Conservation (phyloP, 208 protist species). For the Leishmania arabica region DNA sequence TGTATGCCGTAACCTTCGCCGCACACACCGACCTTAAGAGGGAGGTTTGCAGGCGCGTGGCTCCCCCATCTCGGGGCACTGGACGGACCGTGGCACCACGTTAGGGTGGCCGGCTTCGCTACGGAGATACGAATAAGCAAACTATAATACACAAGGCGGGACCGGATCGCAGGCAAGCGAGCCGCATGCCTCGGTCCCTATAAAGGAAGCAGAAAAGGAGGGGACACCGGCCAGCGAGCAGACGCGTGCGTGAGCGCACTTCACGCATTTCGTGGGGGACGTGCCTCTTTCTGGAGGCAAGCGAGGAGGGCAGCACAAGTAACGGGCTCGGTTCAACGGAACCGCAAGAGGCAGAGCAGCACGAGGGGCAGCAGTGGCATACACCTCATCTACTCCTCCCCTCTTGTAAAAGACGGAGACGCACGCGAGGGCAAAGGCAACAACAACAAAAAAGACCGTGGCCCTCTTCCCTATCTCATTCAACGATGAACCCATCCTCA, state of each 20-base stretch:
- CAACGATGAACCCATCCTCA: no score
- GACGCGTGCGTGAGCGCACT: background rate
- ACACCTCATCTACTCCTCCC: background rate
- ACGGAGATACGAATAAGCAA: background rate
- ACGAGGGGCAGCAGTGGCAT: background rate
- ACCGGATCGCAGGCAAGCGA: background rate
- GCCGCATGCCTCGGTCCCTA: background rate
- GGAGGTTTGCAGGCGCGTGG: no score
- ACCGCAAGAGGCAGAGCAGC: background rate
- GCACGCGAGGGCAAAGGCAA: background rate
- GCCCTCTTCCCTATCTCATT: background rate
- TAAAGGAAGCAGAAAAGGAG: background rate
- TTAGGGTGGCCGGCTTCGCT: no score
- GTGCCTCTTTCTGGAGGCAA: background rate
- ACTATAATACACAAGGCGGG: background rate
- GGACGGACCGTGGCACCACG: no score
- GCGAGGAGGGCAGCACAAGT: background rate
- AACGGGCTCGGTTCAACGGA: background rate
- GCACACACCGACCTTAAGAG: no score
- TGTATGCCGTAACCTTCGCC: no score
- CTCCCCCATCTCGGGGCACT: no score
- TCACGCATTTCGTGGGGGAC: background rate
- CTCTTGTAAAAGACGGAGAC: background rate
- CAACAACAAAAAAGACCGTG: background rate
- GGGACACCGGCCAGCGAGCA: background rate